phyloP scores from a whole-genome alignment of 202 grass and related monocot species.

The Schoenoplectus tabernaemontani region DNA sequence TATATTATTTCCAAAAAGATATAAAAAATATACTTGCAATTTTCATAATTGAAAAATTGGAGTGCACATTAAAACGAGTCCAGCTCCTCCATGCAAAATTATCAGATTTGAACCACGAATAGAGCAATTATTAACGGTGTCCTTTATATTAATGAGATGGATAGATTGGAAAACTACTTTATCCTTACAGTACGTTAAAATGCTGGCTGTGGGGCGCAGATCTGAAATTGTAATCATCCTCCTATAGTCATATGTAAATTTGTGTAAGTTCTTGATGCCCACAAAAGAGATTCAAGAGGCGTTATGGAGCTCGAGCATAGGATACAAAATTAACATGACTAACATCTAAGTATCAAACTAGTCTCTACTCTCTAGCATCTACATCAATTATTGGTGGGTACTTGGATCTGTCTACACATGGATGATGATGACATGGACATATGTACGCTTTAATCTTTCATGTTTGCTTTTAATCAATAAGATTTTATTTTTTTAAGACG shows the following conservation, averaged over 20 bases:
- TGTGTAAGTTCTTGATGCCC: not conserved
- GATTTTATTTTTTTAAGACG: not conserved
- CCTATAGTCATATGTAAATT: too few relatives aligned
- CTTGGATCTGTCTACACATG: not conserved
- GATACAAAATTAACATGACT: not conserved
- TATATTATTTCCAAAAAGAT: too few relatives aligned
- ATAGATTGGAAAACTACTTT: too few relatives aligned
- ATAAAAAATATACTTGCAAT: too few relatives aligned
- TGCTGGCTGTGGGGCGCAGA: not conserved
- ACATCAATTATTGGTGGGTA: not conserved
- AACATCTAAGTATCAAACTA: not conserved
- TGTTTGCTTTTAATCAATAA: not conserved
- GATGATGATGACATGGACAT: not conserved
- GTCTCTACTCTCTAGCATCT: not conserved
- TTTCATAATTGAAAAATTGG: too few relatives aligned
- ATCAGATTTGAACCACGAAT: too few relatives aligned
- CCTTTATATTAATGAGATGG: too few relatives aligned
- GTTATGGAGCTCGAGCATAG: not conserved
- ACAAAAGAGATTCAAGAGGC: not conserved
- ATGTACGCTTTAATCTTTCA: not conserved
- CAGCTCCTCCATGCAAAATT: too few relatives aligned
- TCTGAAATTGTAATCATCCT: too few relatives aligned
- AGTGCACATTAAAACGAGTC: too few relatives aligned
- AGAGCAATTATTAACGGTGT: too few relatives aligned
- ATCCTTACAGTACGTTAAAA: too few relatives aligned